Evolutionary conservation across 164 flowering plant species (phyloP), one percentile per base, ranked within the genome.

Genomic region (Liriodendron chinense): DNA sequence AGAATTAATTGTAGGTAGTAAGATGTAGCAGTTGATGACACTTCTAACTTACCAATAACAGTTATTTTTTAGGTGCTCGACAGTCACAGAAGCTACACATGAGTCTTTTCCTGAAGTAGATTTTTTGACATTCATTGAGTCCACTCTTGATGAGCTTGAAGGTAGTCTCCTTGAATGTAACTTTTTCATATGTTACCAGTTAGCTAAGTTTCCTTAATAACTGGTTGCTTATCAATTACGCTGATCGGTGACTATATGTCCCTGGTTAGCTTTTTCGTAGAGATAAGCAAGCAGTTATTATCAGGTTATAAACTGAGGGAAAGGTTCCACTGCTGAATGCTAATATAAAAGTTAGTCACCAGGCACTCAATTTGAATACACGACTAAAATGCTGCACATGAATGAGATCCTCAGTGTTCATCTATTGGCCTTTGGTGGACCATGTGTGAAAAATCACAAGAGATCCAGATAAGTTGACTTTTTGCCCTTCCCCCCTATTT

Each of bases 51-150:
- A 69, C 76, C 34, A 56, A 53, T 72, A 83, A 71, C 85, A 85
- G 87, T 85, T 79, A 65, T 23, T 70, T 84, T 84, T 81, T 88
- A 91, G 96, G 83, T 86, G 73, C 73, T 84, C 92, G 47, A 78
- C 90, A 71, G 57, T 81, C 22, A 64, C 87, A 16, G 82, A 81
- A 74, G 63, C 73, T 56, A 69, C 80, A n/a, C 68, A 76, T 43
- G 77, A 78, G 72, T 71, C 76, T 63, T 24, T 68, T 25, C 64
- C 75, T 67, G 82, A 66, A 64, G 56, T 53, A 56, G 87, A 85
- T 71, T 20, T 89, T 71, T 65, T 84, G 75, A 76, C 87, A 28
- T 87, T 85, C 66, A 74, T 89, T 65, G 73, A 79, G 65, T 82
- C 87, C 47, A 59, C 83, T 53, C 62, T 83, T 8, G 79, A 83